A percentile compares a stretch with the other conserved stretches of the same genome.
Conservation (phyloP, 23 red algal genomes). For the Cyanidioschyzon merolae region DNA sequence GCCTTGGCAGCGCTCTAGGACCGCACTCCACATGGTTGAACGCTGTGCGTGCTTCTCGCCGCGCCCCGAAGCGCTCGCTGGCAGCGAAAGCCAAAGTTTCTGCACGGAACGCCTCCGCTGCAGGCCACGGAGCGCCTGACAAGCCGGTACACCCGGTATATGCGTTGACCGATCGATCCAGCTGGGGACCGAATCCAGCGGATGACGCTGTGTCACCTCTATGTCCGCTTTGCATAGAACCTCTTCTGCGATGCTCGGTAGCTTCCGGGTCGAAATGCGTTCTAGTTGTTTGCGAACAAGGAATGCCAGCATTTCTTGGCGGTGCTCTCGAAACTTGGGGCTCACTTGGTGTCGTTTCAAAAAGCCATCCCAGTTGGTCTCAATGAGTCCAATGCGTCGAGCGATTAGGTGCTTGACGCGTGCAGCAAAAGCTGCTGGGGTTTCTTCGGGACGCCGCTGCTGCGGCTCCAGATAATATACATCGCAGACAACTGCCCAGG, state of each 20-base stretch:
- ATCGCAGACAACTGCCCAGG: constrained; percentile 90
- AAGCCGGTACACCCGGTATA: too few species aligned
- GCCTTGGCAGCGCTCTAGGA: too few species aligned
- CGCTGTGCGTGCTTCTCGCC: too few species aligned
- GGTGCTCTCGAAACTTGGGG: constrained; percentile 65
- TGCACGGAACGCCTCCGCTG: too few species aligned
- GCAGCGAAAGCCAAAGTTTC: too few species aligned
- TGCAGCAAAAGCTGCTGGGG: constrained; percentile 51
- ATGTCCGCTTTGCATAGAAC: not conserved
- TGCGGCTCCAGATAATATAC: constrained; percentile 82
- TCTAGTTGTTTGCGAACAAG: constrained; percentile 24
- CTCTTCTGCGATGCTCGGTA: not conserved
- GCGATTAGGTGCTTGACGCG: constrained; percentile 61
- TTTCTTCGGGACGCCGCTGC: constrained; percentile 35
- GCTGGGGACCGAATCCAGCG: too few species aligned
- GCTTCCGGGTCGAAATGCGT: not conserved
- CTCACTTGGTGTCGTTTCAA: constrained; percentile 85
- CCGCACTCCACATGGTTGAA: too few species aligned
- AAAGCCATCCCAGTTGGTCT: constrained; percentile 84
- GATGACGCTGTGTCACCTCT: too few species aligned
- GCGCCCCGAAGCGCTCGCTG: too few species aligned
- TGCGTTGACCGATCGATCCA: too few species aligned
- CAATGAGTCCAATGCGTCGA: constrained; percentile 57
- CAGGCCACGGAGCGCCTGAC: too few species aligned
- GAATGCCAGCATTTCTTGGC: constrained; percentile 47